Evolutionary conservation across 108 stramenopile genomes (phyloP).

Genomic region (Ochromonas danica): DNA sequence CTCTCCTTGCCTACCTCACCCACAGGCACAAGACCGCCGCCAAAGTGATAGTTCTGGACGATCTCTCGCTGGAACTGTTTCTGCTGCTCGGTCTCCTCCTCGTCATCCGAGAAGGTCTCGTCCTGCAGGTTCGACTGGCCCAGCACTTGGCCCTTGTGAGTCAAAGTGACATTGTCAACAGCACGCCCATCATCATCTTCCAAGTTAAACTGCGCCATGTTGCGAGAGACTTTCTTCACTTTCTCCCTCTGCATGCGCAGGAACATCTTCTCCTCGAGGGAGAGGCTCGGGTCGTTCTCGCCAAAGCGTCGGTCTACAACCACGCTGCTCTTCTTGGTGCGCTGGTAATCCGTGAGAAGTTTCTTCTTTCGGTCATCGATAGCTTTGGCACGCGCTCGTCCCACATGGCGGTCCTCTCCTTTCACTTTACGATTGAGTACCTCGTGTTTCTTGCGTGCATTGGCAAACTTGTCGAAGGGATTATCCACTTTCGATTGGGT

Average conservation of each 20-base stretch:
- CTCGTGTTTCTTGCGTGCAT: constrained; percentile 32
- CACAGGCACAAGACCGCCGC: constrained; percentile 14
- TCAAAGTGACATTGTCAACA: constrained; percentile 38
- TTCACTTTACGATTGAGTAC: constrained; percentile 57
- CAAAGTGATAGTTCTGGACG: constrained; percentile 47
- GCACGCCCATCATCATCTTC: constrained; percentile 40
- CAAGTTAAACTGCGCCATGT: constrained; percentile 42
- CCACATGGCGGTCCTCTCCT: constrained; percentile 57
- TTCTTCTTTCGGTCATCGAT: constrained; percentile 53
- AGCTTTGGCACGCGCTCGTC: constrained; percentile 45
- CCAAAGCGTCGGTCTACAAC: constrained; percentile 57
- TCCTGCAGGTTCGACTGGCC: constrained; percentile 49
- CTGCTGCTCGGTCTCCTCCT: constrained; percentile 69
- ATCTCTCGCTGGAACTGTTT: constrained; percentile 61
- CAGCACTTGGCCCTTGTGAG: constrained; percentile 71
- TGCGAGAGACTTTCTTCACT: constrained; percentile 42
- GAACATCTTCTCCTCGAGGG: constrained; percentile 58
- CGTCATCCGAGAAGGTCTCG: constrained; percentile 44
- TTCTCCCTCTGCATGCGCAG: constrained; percentile 39
- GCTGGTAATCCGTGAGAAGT: constrained; percentile 49
- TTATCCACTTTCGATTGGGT: no score
- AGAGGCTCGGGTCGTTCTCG: constrained; percentile 44
- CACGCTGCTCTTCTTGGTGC: constrained; percentile 46
- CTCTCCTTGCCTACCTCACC: not conserved
- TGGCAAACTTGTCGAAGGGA: constrained; percentile 65